phyloP scores from a whole-genome alignment of 805 yeast genomes.

The Schwanniomyces yamadae region DNA sequence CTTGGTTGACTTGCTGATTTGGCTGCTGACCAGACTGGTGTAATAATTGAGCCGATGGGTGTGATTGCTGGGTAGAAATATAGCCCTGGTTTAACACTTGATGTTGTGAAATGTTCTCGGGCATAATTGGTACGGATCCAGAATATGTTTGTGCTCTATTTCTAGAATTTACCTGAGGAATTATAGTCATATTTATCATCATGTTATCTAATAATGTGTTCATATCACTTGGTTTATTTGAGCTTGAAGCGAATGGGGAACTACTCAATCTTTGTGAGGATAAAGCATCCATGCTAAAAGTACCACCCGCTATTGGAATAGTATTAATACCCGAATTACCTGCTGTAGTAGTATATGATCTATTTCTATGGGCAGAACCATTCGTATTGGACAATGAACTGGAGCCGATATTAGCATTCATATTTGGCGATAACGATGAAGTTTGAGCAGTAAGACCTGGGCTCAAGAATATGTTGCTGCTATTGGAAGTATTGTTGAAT shows the following conservation, averaged over 20 bases:
- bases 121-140: slow-evolving; percentile 29
- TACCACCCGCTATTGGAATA: slow-evolving; percentile 10
- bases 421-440: slow-evolving; percentile 7
- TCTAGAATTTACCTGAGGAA: slow-evolving; percentile 17
- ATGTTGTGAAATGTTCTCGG: slow-evolving; percentile 10
- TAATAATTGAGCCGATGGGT: too few relatives aligned
- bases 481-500: slow-evolving; percentile 9
- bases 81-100: slow-evolving; percentile 10
- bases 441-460: slow-evolving; percentile 13
- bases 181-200: slow-evolving; percentile 21
- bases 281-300: slow-evolving; percentile 10
- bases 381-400: slow-evolving; percentile 9
- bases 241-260: slow-evolving; percentile 22
- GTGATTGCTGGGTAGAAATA: slow-evolving; percentile 6
- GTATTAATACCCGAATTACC: slow-evolving; percentile 21
- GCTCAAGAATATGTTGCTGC: slow-evolving; percentile 12
- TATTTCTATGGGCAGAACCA: slow-evolving; percentile 34
- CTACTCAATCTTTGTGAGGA: slow-evolving; percentile 17
- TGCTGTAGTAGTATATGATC: slow-evolving; percentile 55
- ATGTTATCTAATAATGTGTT: slow-evolving; percentile 31
- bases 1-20: slow-evolving; percentile 1
- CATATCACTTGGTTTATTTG: slow-evolving; percentile 25
- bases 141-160: slow-evolving; percentile 43
- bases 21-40: slow-evolving; percentile 8
- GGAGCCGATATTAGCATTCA: slow-evolving; percentile 13